These are phyloP conservation scores for Ilex paraguariensis DNA, from an alignment of 305 asterid genomes.

Conservation along the genomic window DNA sequence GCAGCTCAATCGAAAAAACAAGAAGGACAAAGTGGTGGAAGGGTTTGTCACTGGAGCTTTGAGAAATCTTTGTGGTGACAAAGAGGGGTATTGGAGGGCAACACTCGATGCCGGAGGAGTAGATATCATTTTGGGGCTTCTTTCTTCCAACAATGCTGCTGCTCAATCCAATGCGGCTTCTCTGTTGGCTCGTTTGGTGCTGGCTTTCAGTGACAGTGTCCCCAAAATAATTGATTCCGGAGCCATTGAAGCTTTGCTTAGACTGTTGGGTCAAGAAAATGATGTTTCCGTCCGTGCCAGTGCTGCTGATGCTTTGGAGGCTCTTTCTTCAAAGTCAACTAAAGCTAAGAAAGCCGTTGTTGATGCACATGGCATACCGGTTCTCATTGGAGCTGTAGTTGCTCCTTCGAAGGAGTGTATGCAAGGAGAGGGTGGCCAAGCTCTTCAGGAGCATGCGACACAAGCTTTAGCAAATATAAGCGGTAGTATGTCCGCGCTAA, in stretches of 20 bases:
- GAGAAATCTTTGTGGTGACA: conserved; percentile 87
- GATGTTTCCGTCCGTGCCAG: conserved; percentile 73
- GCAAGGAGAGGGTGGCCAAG: conserved; percentile 73
- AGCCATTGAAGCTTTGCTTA: conserved; percentile 53
- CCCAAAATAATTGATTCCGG: conserved; percentile 68
- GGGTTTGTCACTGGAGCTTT: conserved; percentile 76
- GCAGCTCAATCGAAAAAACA: conserved; percentile 46
- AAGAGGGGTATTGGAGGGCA: conserved; percentile 72
- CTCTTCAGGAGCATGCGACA: conserved; percentile 64
- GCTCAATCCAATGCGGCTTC: conserved; percentile 86
- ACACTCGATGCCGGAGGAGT: conserved; percentile 83
- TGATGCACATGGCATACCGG: conserved; percentile 59
- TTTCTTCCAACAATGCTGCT: conserved; percentile 52
- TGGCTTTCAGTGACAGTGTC: conserved; percentile 56
- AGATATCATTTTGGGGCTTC: conserved; percentile 65
- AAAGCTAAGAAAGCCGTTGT: conserved; percentile 50
- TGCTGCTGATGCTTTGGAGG: conserved; percentile 87
- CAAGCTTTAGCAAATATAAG: conserved; percentile 66
- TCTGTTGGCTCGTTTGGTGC: conserved; percentile 66
- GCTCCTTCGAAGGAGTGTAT: conserved; percentile 87
- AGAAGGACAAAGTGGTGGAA: conserved; percentile 72
- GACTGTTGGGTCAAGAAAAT: conserved; percentile 54
- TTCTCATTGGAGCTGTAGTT: conserved; percentile 68
- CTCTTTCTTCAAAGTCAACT: conserved; percentile 60
- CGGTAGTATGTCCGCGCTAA: conserved; percentile 63